Base-by-base conservation (phyloP, 108 stramenopile genomes). In the Schizochytrium sp. region DNA sequence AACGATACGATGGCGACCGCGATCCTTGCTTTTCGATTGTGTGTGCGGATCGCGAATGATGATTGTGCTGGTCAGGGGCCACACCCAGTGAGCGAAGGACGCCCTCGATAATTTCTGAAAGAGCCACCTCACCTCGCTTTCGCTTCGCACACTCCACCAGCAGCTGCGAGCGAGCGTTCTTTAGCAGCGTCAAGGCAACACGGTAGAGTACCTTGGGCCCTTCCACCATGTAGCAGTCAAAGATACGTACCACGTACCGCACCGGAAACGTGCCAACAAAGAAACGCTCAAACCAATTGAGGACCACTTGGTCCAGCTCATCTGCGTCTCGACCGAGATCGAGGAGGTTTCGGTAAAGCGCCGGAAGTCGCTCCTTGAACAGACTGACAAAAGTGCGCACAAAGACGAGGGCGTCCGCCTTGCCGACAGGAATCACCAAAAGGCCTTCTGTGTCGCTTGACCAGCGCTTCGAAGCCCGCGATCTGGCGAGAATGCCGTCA, bases 401-500 rank as follows among this genome's bases (percentile, higher is more conserved):
- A 45, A 83, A 83, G 51, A 83, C 76, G 8, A 47, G 51, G 10
- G 76, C 76, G 2, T 83, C 76, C 6, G 76, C 45, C 76, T 53
- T 83, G 48, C 76, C 76, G 28, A 83, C 76, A 3, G 76, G 76
- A n/a, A 83, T 21, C 43, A 53, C n/a, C 6, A 53, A 6, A 0
- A 28, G 1, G 25, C 48, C 23, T 12, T 83, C 51, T 12, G 45
- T 25, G 25, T 69, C 63, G 3, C 41, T 69, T 1, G 8, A 12
- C 76, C 76, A 83, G 76, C 76, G 76, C 51, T 34, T 8, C 23
- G 48, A 47, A 1, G n/a, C 76, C 6, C 51, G 45, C n/a, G 76
- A 83, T 0, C 45, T 3, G 48, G n/a, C 72, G 92, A 96, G 71
- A 96, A 96, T 89, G 96, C 97, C n/a, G 95, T 97, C 92, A 88